Percentiles rank a stretch among this genome's conserved stretches.
phyloP scores from a whole-genome alignment of 2,329 filamentous ascomycete genomes.

The Colletotrichum gloeosporioides region DNA sequence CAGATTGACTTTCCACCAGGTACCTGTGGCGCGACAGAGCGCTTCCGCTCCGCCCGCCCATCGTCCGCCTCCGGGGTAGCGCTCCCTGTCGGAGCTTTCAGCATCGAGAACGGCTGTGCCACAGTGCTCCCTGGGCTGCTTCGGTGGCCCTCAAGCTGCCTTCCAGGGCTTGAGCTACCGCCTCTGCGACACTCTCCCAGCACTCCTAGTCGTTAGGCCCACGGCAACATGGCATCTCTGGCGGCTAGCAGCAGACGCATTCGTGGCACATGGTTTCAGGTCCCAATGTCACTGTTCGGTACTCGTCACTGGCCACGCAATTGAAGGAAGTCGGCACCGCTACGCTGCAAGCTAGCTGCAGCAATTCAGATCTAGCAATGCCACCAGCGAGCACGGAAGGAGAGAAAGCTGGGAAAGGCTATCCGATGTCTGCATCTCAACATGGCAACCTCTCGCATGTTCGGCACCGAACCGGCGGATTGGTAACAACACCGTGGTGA shows the following conservation, averaged over 20 bases:
- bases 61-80: not conserved
- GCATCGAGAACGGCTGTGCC: not conserved
- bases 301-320: slow-evolving; percentile 15
- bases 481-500: not conserved
- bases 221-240: not conserved
- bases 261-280: slow-evolving; percentile 6
- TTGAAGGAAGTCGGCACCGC: slow-evolving; percentile 1
- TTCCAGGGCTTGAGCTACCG: not conserved
- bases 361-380: not conserved
- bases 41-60: slow-evolving; percentile 9
- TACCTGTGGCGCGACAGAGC: not conserved
- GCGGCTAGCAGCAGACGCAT: slow-evolving; percentile 3
- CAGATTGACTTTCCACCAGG: not conserved
- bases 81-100: not conserved
- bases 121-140: not conserved
- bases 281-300: not conserved
- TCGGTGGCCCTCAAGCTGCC: not conserved
- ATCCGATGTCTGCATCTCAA: not conserved
- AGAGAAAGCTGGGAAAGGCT: not conserved
- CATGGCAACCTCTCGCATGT: not conserved
- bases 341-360: not conserved
- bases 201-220: not conserved
- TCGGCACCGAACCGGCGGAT: slow-evolving; percentile 13
- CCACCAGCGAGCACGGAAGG: not conserved
- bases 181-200: not conserved